Evolutionary conservation across 2,329 filamentous ascomycete genomes (phyloP), one percentile per base, ranked within the genome.

Genomic region (Cercospora nicotianae): DNA sequence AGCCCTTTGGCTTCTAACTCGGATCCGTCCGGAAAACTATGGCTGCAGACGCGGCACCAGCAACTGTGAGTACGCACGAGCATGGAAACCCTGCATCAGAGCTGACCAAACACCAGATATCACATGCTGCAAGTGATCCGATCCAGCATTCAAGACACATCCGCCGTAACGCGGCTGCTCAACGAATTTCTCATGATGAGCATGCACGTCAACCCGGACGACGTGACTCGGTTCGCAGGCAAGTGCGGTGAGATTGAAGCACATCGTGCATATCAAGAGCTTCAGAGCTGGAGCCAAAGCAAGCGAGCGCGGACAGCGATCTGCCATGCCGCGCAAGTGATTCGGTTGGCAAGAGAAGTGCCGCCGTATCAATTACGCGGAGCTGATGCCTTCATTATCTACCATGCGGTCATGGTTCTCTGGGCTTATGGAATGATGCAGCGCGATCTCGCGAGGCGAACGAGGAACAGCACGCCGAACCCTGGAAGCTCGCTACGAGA

Each of bases 351-450:
- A 7, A 63, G 69, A 60, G 55, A 63, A 10, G 64, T 69, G 10
- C 67, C 64, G 12, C 70, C 70, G 7, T 72, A 67, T 48, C 70
- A 72, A 36, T 59, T 70, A 9, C 65, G 69, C 36, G 69, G 70
- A 33, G 60, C 62, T 5, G 72, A 72, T 57, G 58, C 60, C 8
- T 68, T 73, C 45, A 63, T 72, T 26, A 63, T 69, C 12, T 72
- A 69, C 12, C 69, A 72, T 59, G 65, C 68, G 8, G 20, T 71
- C 1, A 72, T 72, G 67, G 69, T 71, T 2, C 58, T 72, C 23
- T 73, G 72, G 72, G 63, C 70, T 6, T 70, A 69, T 42, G 69
- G 67, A 7, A 72, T 70, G 70, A 69, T 71, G 64, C 67, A 68
- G 48, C 33, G 65, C 8, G 61, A 69, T 36, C 28, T 58, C 13